These are phyloP conservation scores for Hygrophorus pudorinus DNA, from an alignment of 768 basidiomycete species.

Conservation along the genomic window DNA sequence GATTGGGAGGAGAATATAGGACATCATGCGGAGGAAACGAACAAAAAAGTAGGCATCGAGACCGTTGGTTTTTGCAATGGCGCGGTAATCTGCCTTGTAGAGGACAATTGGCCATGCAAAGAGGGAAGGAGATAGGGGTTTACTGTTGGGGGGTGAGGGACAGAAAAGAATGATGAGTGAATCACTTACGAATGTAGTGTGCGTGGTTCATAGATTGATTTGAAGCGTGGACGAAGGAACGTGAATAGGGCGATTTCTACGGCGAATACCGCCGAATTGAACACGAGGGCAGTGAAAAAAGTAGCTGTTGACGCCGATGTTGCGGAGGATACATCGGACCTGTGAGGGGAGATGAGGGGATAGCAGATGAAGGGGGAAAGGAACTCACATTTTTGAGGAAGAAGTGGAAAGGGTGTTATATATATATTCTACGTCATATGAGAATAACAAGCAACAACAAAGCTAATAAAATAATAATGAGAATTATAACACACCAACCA, in stretches of 20 bases:
- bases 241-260: slow-evolving; percentile 70
- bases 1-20: slow-evolving; percentile 75
- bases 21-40: slow-evolving; percentile 80
- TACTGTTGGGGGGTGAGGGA: slow-evolving; percentile 14
- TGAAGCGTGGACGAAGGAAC: slow-evolving; percentile 77
- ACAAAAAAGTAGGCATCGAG: slow-evolving; percentile 92
- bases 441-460: slow-evolving; percentile 77
- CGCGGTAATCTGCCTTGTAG: slow-evolving; percentile 48
- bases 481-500: slow-evolving; percentile 81
- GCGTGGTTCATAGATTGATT: slow-evolving; percentile 81
- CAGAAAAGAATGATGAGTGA: too few relatives aligned
- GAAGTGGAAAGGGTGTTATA: slow-evolving; percentile 4
- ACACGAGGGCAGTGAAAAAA: slow-evolving; percentile 77
- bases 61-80: slow-evolving; percentile 62
- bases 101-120: slow-evolving; percentile 63
- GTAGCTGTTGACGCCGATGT: slow-evolving; percentile 59
- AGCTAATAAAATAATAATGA: slow-evolving; percentile 70
- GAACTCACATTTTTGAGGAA: slow-evolving; percentile 8
- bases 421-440: slow-evolving; percentile 25
- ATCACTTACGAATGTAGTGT: slow-evolving; percentile 37
- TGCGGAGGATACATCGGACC: slow-evolving; percentile 32
- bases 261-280: slow-evolving; percentile 69
- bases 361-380: neutral
- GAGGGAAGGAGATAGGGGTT: slow-evolving; percentile 37
- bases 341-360: slow-evolving; percentile 10